These are phyloP conservation scores for Knoxdaviesia capensis DNA, from an alignment of 2,329 filamentous ascomycete species.

Conservation along the genomic window DNA sequence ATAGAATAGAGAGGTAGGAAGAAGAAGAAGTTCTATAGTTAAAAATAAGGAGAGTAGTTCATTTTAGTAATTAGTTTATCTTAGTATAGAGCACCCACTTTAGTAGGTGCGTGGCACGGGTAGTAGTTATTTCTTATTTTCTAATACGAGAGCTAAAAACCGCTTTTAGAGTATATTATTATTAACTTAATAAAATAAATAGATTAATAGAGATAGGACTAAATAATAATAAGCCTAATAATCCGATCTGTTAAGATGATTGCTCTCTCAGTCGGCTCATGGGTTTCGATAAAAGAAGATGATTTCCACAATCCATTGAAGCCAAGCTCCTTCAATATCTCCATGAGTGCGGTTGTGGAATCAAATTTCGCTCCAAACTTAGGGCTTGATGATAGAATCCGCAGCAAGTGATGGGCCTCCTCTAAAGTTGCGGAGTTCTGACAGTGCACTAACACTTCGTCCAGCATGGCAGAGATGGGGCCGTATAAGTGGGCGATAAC, in stretches of 20 bases:
- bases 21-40: no score
- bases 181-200: not conserved
- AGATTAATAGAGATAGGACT: not conserved
- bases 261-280: constrained; percentile 29
- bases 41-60: no score
- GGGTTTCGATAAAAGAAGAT: constrained; percentile 27
- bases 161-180: not conserved
- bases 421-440: constrained; percentile 39
- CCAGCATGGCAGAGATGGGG: constrained; percentile 20
- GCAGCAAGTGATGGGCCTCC: constrained; percentile 38
- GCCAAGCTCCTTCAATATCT: constrained; percentile 36
- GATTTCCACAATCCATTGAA: constrained; percentile 43
- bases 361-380: constrained; percentile 28
- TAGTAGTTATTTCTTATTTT: no score
- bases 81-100: no score
- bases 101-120: no score
- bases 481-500: constrained; percentile 40
- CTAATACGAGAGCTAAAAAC: no score
- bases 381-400: constrained; percentile 33
- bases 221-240: constrained; percentile 26
- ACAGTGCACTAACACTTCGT: constrained; percentile 41
- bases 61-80: no score
- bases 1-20: no score
- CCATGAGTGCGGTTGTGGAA: constrained; percentile 25
- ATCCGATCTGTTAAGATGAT: constrained; percentile 36